Base-by-base conservation (phyloP, 345 rosid species). In the Lepidium africanum region DNA sequence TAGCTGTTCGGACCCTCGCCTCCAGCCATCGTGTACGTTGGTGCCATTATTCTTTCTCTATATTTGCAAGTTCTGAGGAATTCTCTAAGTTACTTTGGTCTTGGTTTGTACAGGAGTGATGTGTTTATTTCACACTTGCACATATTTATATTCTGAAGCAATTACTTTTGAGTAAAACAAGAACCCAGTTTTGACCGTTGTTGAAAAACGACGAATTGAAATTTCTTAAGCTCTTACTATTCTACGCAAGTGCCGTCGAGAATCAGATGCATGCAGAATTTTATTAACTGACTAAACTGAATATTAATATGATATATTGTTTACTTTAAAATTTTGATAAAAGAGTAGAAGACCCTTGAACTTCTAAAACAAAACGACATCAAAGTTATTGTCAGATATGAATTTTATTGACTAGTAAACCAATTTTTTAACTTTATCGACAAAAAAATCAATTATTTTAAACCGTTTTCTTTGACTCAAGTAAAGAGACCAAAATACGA, bases 1-100 rank as follows among this genome's bases (percentile, higher is more conserved):
- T 73, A 73, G 59, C 77, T 73, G 36, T 65, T 5, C 9, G 55
- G 58, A 47, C 77, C 65, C 9, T 73, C 63, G 15, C 77, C 66
- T 48, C 77, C 71, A 52, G 71, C 71, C 77, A 65, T 65, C 12
- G 71, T 56, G 65, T 65, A 16, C 16, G 77, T 19, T 19, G 68
- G 53, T 30, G 53, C 53, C 75, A 70, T 61, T 27, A 50, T 9
- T 70, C 51, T 52, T 10, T 59, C 14, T 50, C 10, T 39, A 6
- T 30, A 8, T 9, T 61, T 19, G 30, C 7, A 10, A 58, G 14
- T 41, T 59, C 23, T 59, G 19, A 69, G 35, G 52, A n/a, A 42
- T 52, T 12, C 50, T 27, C 25, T 49, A 21, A 48, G 59, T 25
- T 46, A 25, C 2, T 35, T 46, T 68, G 48, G 30, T 45, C 23